Percentiles rank a stretch among this genome's conserved stretches.
Conservation (phyloP, 2,329 filamentous ascomycete species). For the Ophiocordyceps camponoti-leonardi region DNA sequence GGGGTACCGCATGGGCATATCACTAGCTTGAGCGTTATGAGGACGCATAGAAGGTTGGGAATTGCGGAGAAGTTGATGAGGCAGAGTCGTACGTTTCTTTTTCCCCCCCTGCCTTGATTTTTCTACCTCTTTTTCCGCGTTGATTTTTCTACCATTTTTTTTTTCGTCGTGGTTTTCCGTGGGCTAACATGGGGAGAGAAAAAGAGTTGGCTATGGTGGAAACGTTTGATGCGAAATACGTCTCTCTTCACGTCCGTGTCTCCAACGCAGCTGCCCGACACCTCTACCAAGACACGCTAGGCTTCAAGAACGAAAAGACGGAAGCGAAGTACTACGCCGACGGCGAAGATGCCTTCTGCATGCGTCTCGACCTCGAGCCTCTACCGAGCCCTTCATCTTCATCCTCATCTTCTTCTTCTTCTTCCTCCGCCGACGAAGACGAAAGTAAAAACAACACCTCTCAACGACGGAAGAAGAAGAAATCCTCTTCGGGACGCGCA, state of each 20-base stretch:
- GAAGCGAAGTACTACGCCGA: slow-evolving; percentile 92
- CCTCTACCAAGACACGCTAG: slow-evolving; percentile 81
- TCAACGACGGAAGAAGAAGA: too few relatives aligned
- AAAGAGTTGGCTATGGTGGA: slow-evolving; percentile 97
- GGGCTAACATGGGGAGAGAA: too few relatives aligned
- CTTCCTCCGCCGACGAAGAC: slow-evolving; percentile 23
- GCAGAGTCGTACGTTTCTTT: slow-evolving; percentile 58
- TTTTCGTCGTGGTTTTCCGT: too few relatives aligned
- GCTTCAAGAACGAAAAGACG: slow-evolving; percentile 74
- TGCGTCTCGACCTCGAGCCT: slow-evolving; percentile 68
- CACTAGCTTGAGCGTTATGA: slow-evolving; percentile 87
- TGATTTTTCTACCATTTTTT: background rate
- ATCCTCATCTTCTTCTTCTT: slow-evolving; percentile 3
- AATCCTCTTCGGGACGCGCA: slow-evolving; percentile 6
- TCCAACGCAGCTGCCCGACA: slow-evolving; percentile 84
- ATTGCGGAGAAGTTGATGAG: slow-evolving; percentile 97
- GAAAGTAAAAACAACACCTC: slow-evolving; percentile 11
- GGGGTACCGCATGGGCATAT: slow-evolving; percentile 92
- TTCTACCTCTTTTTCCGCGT: background rate
- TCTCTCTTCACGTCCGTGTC: slow-evolving; percentile 88
- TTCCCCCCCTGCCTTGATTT: background rate
- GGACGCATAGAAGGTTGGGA: slow-evolving; percentile 77
- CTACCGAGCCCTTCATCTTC: slow-evolving; percentile 26
- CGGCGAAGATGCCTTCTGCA: slow-evolving; percentile 87
- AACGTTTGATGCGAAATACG: slow-evolving; percentile 78